phyloP scores from a whole-genome alignment of 1,139 yeast species.

The Lodderomyces elongisporus region DNA sequence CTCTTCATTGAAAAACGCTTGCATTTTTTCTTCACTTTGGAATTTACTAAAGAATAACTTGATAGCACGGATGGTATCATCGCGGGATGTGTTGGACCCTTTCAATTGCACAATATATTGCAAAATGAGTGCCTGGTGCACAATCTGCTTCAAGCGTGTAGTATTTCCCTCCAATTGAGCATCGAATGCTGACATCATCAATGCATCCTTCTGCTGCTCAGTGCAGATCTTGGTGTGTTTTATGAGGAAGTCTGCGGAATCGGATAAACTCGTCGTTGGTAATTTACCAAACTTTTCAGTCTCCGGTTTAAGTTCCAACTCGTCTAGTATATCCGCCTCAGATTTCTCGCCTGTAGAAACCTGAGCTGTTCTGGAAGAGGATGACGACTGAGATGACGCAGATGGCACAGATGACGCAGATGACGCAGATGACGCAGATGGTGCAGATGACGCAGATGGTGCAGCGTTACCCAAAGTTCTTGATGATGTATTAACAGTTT shows the following conservation, averaged over 20 bases:
- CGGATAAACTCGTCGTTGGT: conserved; percentile 40
- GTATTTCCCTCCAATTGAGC: conserved; percentile 62
- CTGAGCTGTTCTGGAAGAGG: too few species aligned
- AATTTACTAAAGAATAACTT: conserved; percentile 67
- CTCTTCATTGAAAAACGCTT: conserved; percentile 65
- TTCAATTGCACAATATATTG: conserved; percentile 72
- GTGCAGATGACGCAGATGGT: not conserved
- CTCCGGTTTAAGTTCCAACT: conserved; percentile 43
- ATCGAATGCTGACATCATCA: conserved; percentile 91
- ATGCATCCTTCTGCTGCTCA: conserved; percentile 85
- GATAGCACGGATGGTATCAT: conserved; percentile 48
- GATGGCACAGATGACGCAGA: conserved; percentile 2
- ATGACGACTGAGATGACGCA: conserved; percentile 6
- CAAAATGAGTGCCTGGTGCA: conserved; percentile 74
- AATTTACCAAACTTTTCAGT: conserved; percentile 65
- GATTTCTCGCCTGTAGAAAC: too few species aligned
- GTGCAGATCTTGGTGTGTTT: conserved; percentile 66
- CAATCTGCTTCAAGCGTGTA: conserved; percentile 50
- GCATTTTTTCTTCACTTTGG: conserved; percentile 51
- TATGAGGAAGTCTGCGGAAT: conserved; percentile 49
- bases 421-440: conserved; percentile 1
- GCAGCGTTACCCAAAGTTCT: too few species aligned
- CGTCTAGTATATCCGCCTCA: conserved; percentile 28
- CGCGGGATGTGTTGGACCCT: conserved; percentile 28
- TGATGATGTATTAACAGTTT: conserved; percentile 24